Conservation (phyloP, 2,329 filamentous ascomycete genomes). For the Alternaria brassicae region DNA sequence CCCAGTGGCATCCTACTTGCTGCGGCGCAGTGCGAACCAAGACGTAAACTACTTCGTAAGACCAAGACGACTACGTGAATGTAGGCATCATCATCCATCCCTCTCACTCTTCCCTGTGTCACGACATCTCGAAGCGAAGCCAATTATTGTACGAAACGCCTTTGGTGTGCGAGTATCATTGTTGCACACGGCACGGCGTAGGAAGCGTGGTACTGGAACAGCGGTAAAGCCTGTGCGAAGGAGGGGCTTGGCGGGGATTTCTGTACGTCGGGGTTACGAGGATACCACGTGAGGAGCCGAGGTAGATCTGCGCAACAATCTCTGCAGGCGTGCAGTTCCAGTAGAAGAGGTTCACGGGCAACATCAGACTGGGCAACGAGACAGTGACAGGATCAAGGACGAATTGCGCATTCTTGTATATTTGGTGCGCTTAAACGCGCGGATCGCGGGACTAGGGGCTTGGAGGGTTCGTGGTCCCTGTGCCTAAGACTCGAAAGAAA, state of each 20-base stretch:
- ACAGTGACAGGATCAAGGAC: background rate
- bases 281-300: slow-evolving; percentile 2
- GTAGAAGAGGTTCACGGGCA: background rate
- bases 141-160: background rate
- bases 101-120: background rate
- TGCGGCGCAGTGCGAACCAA: slow-evolving; percentile 1
- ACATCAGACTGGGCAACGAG: background rate
- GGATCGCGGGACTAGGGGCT: background rate
- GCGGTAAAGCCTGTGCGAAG: background rate
- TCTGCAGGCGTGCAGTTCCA: background rate
- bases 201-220: background rate
- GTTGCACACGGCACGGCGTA: background rate
- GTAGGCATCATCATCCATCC: slow-evolving; percentile 3
- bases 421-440: background rate
- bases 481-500: background rate
- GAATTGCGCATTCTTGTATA: background rate
- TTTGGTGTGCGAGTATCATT: background rate
- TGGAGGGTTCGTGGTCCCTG: background rate
- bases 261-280: background rate
- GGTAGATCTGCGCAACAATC: background rate
- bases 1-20: background rate
- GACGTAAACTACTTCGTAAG: background rate
- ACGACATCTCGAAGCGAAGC: background rate
- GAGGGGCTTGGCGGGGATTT: background rate
- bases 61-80: background rate